phyloP scores from a whole-genome alignment of 495 filamentous ascomycete species.

The Aspergillus baeticus region DNA sequence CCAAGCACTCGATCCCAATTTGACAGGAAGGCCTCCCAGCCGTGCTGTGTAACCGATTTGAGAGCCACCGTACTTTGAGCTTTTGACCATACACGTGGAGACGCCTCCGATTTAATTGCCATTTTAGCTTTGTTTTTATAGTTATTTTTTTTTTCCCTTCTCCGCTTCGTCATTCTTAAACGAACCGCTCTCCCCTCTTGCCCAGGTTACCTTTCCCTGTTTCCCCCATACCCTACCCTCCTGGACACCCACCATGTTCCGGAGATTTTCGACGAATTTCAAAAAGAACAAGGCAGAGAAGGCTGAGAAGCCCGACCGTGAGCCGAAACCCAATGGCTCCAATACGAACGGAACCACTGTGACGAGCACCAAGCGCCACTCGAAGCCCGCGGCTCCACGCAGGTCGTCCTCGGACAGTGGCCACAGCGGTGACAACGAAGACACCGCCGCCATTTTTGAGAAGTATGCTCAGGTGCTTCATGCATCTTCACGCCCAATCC shows the following conservation, averaged over 20 bases:
- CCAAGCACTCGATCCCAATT: not conserved
- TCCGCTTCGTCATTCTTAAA: conserved; percentile 2
- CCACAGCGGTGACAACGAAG: conserved; percentile 29
- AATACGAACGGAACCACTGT: conserved; percentile 14
- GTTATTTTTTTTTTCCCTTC: conserved; percentile 5
- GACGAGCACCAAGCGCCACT: conserved; percentile 36
- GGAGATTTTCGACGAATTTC: conserved; percentile 53
- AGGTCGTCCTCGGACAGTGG: conserved; percentile 30
- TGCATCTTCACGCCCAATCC: conserved; percentile 62
- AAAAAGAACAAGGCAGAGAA: conserved; percentile 44
- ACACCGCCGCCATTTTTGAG: conserved; percentile 53
- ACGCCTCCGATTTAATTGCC: not conserved
- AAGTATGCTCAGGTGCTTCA: conserved; percentile 64
- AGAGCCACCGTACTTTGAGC: not conserved
- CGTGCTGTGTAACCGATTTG: not conserved
- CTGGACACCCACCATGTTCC: conserved; percentile 40
- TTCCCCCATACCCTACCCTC: conserved; percentile 15
- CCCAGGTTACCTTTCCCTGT: conserved; percentile 13
- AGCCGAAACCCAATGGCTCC: conserved; percentile 37
- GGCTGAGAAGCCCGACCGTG: conserved; percentile 35
- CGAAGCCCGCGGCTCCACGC: conserved; percentile 31
- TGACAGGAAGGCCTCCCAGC: not conserved
- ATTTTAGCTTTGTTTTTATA: not conserved
- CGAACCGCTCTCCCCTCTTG: conserved; percentile 3
- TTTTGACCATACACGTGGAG: conserved; percentile 10